These are phyloP conservation scores for Trichoderma oligosporum DNA, from an alignment of 2,329 filamentous ascomycete genomes.

Conservation along the genomic window DNA sequence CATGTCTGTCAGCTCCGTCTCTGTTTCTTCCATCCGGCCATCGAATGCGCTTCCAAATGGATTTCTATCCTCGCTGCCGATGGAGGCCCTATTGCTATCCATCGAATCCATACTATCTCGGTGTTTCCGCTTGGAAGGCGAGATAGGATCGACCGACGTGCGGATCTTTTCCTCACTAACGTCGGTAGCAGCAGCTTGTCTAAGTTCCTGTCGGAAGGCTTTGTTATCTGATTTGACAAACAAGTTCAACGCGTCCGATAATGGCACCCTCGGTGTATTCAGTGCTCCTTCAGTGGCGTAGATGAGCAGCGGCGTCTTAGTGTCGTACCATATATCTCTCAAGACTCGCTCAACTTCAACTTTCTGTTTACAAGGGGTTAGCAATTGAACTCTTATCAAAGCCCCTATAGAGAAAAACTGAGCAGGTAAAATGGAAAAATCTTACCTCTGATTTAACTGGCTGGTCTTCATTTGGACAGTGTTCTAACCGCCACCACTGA, in stretches of 20 bases:
- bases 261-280: conserved; percentile 30
- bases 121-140: conserved; percentile 45
- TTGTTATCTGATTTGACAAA: conserved; percentile 52
- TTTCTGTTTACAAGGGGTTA: conserved; percentile 37
- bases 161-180: conserved; percentile 22
- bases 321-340: conserved; percentile 45
- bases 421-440: background rate
- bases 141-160: conserved; percentile 39
- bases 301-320: conserved; percentile 46
- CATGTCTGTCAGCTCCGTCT: conserved; percentile 30
- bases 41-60: conserved; percentile 33
- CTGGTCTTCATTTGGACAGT: conserved; percentile 36
- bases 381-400: background rate
- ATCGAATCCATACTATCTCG: conserved; percentile 46
- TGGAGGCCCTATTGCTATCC: conserved; percentile 44
- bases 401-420: background rate
- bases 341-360: conserved; percentile 44
- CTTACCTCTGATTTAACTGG: conserved; percentile 50
- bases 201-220: conserved; percentile 49
- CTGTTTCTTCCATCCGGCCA: conserved; percentile 26
- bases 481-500: conserved; percentile 56
- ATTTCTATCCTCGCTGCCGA: conserved; percentile 39
- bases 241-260: conserved; percentile 40
- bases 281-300: conserved; percentile 53
- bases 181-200: conserved; percentile 35